phyloP scores from a whole-genome alignment of 495 filamentous ascomycete species.

The Xylaria palmicola region DNA sequence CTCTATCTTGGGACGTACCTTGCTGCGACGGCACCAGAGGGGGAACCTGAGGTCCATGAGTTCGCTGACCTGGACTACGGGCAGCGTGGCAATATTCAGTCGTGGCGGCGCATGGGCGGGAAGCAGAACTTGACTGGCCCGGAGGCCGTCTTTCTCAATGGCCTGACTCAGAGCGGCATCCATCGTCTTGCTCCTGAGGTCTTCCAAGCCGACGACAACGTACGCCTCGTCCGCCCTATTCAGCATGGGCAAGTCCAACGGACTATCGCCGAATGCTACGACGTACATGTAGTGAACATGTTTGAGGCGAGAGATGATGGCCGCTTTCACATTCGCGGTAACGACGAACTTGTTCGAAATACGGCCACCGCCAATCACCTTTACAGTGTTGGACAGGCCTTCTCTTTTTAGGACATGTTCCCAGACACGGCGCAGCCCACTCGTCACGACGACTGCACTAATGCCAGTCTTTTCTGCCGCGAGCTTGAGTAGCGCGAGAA shows the following conservation, averaged over 20 bases:
- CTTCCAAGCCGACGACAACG: conserved; percentile 56
- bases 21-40: conserved; percentile 17
- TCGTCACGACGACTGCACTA: conserved; percentile 56
- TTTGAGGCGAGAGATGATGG: conserved; percentile 45
- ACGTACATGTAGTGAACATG: conserved; percentile 39
- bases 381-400: conserved; percentile 45
- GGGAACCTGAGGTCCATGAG: conserved; percentile 39
- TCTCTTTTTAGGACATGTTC: conserved; percentile 50
- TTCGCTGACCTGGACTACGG: conserved; percentile 39
- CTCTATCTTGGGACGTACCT: neutral
- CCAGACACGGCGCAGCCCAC: conserved; percentile 59
- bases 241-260: conserved; percentile 61
- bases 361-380: conserved; percentile 57
- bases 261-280: conserved; percentile 65
- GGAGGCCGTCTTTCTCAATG: conserved; percentile 44
- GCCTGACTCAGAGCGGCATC: conserved; percentile 45
- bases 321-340: conserved; percentile 52
- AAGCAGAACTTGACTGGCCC: conserved; percentile 49
- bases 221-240: conserved; percentile 53
- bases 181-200: conserved; percentile 56
- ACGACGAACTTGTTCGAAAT: conserved; percentile 52
- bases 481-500: conserved; percentile 44
- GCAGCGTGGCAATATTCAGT: conserved; percentile 40
- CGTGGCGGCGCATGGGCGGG: conserved; percentile 42
- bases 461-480: conserved; percentile 40